These are phyloP conservation scores for Geotrichum klebahnii DNA, from an alignment of 1,139 yeast genomes.

Conservation along the genomic window DNA sequence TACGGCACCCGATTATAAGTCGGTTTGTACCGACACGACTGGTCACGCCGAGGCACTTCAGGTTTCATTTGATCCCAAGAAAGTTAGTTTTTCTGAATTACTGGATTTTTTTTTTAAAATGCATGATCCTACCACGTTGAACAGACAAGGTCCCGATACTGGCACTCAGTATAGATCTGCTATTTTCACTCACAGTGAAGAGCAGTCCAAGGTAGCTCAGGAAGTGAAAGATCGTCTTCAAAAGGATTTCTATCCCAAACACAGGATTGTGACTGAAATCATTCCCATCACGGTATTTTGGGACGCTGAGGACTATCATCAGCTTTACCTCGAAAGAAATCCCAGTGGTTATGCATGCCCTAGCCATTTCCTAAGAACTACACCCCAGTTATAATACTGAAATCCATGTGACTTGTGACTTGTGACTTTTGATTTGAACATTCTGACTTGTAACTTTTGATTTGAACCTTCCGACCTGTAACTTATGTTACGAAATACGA, in stretches of 20 bases:
- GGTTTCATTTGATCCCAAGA: constrained; percentile 70
- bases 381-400: constrained; percentile 26
- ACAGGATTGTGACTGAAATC: constrained; percentile 59
- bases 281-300: constrained; percentile 67
- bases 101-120: constrained; percentile 82
- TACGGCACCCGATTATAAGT: constrained; percentile 61
- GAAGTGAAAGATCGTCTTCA: constrained; percentile 45
- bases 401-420: not conserved
- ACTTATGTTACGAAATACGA: too few species aligned
- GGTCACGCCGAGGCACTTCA: constrained; percentile 68
- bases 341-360: constrained; percentile 89
- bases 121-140: constrained; percentile 67
- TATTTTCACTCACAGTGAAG: constrained; percentile 57
- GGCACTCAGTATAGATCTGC: constrained; percentile 87
- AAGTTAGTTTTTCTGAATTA: constrained; percentile 56
- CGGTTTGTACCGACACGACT: constrained; percentile 73
- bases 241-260: constrained; percentile 52
- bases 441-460: too few species aligned
- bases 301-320: constrained; percentile 95
- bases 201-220: constrained; percentile 46
- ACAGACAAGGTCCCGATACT: constrained; percentile 73
- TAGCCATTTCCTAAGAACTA: constrained; percentile 64
- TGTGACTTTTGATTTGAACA: too few species aligned
- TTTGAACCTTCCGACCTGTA: not conserved
- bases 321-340: constrained; percentile 68